phyloP scores from a whole-genome alignment of 352 stramenopile species.

The Phytophthora pseudosyringae region DNA sequence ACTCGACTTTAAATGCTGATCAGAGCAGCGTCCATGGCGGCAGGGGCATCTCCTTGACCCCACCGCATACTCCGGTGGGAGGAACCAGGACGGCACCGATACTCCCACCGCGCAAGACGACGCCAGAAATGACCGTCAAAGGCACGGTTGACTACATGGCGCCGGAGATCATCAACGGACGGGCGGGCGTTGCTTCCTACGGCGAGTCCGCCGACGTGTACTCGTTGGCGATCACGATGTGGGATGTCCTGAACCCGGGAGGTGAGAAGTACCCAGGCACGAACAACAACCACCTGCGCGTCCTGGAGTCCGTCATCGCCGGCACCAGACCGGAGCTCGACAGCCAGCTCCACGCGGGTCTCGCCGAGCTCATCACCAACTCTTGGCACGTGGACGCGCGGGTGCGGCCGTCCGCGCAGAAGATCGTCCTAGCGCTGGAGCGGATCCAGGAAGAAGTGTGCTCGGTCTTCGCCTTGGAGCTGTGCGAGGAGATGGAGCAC shows the following conservation, averaged over 20 bases:
- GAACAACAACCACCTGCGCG: slow-evolving; percentile 59
- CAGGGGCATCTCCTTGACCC: slow-evolving; percentile 16
- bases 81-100: slow-evolving; percentile 15
- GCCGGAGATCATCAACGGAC: slow-evolving; percentile 72
- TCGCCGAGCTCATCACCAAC: slow-evolving; percentile 44
- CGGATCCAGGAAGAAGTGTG: slow-evolving; percentile 54
- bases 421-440: slow-evolving; percentile 53
- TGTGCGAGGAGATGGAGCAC: slow-evolving; percentile 45
- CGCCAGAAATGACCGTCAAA: slow-evolving; percentile 58
- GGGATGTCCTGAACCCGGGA: slow-evolving; percentile 66
- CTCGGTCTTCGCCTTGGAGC: slow-evolving; percentile 41
- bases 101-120: slow-evolving; percentile 42
- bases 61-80: slow-evolving; percentile 11
- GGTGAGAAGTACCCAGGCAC: slow-evolving; percentile 53
- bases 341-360: slow-evolving; percentile 31
- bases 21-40: slow-evolving; percentile 1
- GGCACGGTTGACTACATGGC: slow-evolving; percentile 82
- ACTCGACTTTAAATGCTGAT: slow-evolving; percentile 27
- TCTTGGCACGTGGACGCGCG: slow-evolving; percentile 53
- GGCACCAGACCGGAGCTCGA: slow-evolving; percentile 47
- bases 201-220: slow-evolving; percentile 76
- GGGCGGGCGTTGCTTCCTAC: slow-evolving; percentile 52
- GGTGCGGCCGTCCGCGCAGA: slow-evolving; percentile 45
- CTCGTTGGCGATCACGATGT: slow-evolving; percentile 74
- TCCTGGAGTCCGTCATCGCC: slow-evolving; percentile 57